Evolutionary conservation across 2,329 filamentous ascomycete species (phyloP), one percentile per base, ranked within the genome.

Genomic region (Colletotrichum sp.): DNA sequence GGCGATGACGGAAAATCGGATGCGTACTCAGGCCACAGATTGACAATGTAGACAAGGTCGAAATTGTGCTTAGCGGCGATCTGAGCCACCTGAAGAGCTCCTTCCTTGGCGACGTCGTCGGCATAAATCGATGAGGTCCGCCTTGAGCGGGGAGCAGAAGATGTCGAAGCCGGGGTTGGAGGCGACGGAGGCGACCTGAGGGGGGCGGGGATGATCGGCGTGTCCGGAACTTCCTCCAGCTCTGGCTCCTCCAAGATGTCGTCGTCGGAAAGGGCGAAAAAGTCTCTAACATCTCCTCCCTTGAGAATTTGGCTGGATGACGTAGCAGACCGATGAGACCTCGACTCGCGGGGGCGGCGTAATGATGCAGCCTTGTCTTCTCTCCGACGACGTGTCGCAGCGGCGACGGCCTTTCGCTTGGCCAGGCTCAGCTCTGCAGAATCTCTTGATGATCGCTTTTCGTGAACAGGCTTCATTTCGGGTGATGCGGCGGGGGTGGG

Each of bases 11-110:
- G 69, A n/a, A 36, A 60, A 32, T 76, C 71, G 9, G 71, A 62
- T 21, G 68, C 72, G 77, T 62, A 39, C 49, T 81, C 85, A 5
- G 90, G 90, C 90, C 90, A 92, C 16, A 92, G 83, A 77, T 90
- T 91, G 77, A 92, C 88, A 34, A 92, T 87, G 78, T 92, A 92
- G 15, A 92, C 86, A 28, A 92, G 84, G 78, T 91, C 89, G 69
- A 92, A 91, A 69, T 90, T 86, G 81, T 91, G 91, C 69, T 88
- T 87, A 6, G 85, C 86, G 7, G 91, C 90, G 52, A 92, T 90
- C 36, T 89, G 85, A 2, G 90, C 89, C 9, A 89, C 89, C 80
- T 90, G 21, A 77, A 81, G 8, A 79, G 79, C 55, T 74, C 78
- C 75, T 77, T 80, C 8, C 74, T 75, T 57, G 79, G 80, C 60